These are phyloP conservation scores for Stephania yunnanensis DNA, from an alignment of 164 flowering plant species.

Conservation along the genomic window DNA sequence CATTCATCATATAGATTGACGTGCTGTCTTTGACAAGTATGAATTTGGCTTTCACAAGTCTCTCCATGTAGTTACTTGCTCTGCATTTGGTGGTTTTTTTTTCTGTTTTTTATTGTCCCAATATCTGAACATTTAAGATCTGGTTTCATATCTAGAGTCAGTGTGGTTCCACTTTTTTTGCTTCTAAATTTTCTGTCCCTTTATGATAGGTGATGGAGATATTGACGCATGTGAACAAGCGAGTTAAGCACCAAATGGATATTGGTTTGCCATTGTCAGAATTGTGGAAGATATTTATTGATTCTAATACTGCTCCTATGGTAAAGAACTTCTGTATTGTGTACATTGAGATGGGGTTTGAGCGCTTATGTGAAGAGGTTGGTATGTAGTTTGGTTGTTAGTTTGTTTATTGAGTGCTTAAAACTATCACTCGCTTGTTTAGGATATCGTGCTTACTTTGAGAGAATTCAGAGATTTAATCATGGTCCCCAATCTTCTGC, in stretches of 20 bases:
- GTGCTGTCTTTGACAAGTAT: not conserved
- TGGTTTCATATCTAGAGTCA: not conserved
- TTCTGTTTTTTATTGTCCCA: not conserved
- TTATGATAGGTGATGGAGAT: constrained; percentile 77
- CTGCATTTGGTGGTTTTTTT: not conserved
- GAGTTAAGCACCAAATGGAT: constrained; percentile 75
- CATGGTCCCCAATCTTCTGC: constrained; percentile 1
- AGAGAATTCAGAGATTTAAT: constrained; percentile 1
- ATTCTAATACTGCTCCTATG: constrained; percentile 55
- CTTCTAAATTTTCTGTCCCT: constrained; percentile 2
- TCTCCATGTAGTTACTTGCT: not conserved
- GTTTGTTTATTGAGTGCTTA: not conserved
- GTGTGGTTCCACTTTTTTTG: not conserved
- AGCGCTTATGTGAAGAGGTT: constrained; percentile 62
- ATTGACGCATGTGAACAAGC: constrained; percentile 84
- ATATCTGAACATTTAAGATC: not conserved
- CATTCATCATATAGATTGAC: not conserved
- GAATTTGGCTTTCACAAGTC: not conserved
- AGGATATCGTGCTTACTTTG: not conserved
- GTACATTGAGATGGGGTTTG: constrained; percentile 95
- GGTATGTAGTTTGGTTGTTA: constrained; percentile 8
- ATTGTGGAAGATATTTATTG: constrained; percentile 66
- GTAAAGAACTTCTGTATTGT: constrained; percentile 86
- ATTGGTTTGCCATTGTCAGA: constrained; percentile 75
- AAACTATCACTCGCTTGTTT: not conserved